phyloP scores from a whole-genome alignment of 768 basidiomycete species.

The Cubamyces sp. region DNA sequence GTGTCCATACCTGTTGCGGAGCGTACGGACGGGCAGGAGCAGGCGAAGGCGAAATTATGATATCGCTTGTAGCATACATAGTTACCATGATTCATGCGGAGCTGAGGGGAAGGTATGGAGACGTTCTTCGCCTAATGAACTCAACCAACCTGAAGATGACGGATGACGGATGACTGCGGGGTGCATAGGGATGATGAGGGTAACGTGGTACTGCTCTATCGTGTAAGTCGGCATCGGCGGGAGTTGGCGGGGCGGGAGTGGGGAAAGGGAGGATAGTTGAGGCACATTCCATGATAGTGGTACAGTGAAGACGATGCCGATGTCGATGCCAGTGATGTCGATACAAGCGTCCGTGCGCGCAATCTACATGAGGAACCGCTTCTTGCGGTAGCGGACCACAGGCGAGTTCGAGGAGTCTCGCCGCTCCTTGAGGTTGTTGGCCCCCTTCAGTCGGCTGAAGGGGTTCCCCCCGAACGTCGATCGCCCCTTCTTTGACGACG shows the following conservation, averaged over 20 bases:
- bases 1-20: constrained; percentile 8
- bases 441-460: constrained; percentile 39
- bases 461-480: constrained; percentile 37
- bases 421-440: constrained; percentile 38
- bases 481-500: constrained; percentile 18
- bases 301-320: neutral
- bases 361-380: constrained; percentile 40
- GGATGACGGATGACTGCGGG: neutral
- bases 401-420: constrained; percentile 27
- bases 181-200: neutral
- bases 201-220: constrained; percentile 1
- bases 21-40: neutral
- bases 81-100: constrained; percentile 22
- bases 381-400: constrained; percentile 38
- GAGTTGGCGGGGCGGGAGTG: neutral
- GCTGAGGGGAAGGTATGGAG: neutral
- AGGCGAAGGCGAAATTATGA: constrained; percentile 33
- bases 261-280: neutral
- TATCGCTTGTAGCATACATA: constrained; percentile 17
- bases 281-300: neutral
- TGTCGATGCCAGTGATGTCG: neutral
- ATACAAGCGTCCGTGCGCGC: constrained; percentile 4
- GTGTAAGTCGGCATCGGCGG: neutral
- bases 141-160: neutral
- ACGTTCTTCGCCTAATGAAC: neutral